Conservation (phyloP, 768 basidiomycete species). For the Albatrellus ellisii region DNA sequence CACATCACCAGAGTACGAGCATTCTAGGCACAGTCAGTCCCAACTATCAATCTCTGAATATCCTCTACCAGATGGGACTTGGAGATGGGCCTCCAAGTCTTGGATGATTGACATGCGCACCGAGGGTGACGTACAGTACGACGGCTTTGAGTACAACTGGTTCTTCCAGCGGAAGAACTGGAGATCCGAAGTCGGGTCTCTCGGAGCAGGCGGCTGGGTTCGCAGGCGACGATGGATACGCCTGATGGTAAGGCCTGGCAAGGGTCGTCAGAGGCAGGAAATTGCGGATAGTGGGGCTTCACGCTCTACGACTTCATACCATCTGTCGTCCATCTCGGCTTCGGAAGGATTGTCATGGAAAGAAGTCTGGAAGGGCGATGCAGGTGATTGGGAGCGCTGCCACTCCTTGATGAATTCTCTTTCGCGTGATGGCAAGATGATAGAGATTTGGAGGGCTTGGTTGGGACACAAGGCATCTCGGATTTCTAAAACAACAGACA, state of each 20-base stretch:
- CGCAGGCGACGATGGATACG: constrained; percentile 73
- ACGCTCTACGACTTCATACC: background rate
- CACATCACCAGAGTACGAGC: constrained; percentile 35
- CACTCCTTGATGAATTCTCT: constrained; percentile 36
- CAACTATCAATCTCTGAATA: constrained; percentile 47
- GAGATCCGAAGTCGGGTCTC: constrained; percentile 44
- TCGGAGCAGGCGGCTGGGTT: constrained; percentile 62
- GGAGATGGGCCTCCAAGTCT: constrained; percentile 67
- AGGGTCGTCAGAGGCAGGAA: background rate
- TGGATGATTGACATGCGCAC: constrained; percentile 90
- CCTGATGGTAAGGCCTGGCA: constrained; percentile 66
- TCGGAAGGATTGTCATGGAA: constrained; percentile 3
- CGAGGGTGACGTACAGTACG: constrained; percentile 65
- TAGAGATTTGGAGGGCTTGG: constrained; percentile 71
- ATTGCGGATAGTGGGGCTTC: background rate
- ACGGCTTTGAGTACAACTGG: constrained; percentile 84
- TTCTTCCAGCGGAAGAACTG: constrained; percentile 53
- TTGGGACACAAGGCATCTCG: constrained; percentile 22
- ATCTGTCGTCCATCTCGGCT: background rate
- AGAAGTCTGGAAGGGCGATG: constrained; percentile 40
- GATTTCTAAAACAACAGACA: background rate
- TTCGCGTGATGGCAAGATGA: constrained; percentile 54
- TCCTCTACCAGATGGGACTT: constrained; percentile 67
- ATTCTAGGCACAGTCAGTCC: constrained; percentile 29
- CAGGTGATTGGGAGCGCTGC: constrained; percentile 50